These are phyloP conservation scores for Rhododendron vialii DNA, from an alignment of 148 eudicot genomes.

Conservation along the genomic window DNA sequence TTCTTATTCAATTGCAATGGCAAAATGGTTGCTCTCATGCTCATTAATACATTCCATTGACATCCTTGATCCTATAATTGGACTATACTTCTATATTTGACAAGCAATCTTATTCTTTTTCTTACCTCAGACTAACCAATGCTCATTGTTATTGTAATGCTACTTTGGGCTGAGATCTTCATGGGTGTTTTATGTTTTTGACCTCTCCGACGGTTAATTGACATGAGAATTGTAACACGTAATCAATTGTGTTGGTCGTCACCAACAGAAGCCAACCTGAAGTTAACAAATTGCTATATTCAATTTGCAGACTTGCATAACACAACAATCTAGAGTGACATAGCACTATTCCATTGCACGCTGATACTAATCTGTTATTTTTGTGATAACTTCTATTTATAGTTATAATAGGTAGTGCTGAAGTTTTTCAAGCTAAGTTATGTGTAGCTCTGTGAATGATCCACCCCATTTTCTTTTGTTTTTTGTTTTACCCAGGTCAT, in stretches of 20 bases:
- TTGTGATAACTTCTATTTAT: not conserved
- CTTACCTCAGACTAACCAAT: not conserved
- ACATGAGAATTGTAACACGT: not conserved
- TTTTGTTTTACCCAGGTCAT: conserved; percentile 6
- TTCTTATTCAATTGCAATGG: not conserved
- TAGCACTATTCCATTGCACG: not conserved
- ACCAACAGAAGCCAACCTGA: not conserved
- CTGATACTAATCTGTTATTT: not conserved
- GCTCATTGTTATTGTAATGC: no score
- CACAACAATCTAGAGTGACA: not conserved
- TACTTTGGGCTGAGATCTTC: not conserved
- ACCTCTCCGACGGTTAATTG: not conserved
- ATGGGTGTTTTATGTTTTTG: not conserved
- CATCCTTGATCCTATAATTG: not conserved
- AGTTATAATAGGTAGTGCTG: not conserved
- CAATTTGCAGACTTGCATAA: not conserved
- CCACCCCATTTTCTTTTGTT: not conserved
- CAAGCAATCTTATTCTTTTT: no score
- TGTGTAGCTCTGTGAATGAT: not conserved
- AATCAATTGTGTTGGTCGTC: not conserved
- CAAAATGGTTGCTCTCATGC: not conserved
- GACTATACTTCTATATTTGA: no score
- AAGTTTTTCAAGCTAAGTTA: not conserved
- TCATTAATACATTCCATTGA: not conserved
- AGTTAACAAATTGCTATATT: no score